Evolutionary conservation across 225 moss, liverwort and hornwort species (phyloP), one percentile per base, ranked within the genome.

Genomic region (Bryoerythrophyllum caledonicum): DNA sequence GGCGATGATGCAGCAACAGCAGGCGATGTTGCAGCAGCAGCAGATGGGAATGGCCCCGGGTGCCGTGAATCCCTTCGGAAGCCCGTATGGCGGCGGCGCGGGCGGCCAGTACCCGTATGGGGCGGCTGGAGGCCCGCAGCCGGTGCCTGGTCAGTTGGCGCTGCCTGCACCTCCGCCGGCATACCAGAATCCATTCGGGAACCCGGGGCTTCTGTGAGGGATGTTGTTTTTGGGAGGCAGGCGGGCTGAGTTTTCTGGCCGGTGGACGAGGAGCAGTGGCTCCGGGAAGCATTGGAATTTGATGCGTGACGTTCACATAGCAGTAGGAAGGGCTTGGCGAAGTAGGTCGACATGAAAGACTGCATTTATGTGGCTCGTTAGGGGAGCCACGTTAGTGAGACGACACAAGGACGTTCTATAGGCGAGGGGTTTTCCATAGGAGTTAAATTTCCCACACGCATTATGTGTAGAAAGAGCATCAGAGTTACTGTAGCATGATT

Each of bases 1-100:
- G 95, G 93, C 93, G 34, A 87, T 91, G 91, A 90, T 91, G 90
- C 93, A 93, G 66, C 97, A 94, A 35, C 95, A 95, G 63, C 90
- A 90, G 80, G 90, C 90, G 40, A 85, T 88, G 85, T 79, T 93
- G 70, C 70, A 65, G 65, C 66, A 85, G 73, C 72, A 89, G 70
- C 70, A 65, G 81, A 89, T 89, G 86, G 90, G 88, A 38, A 85
- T 67, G 53, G 88, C 73, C 44, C 83, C 87, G 73, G 71, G 40
- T 64, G 70, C 70, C 57, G 80, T 81, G 23, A 93, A 93, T 85
- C 93, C 93, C 65, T 90, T 91, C 64, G 91, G 74, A 15, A 71
- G 79, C 48, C 86, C 95, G 56, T 95, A 81, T 73, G 90, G 74
- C 21, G 85, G 82, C 73, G 75, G 78, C 34, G 85, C 56, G 23